Evolutionary conservation across 768 basidiomycete genomes (phyloP), one percentile per base, ranked within the genome.

Genomic region (Pleurotus eryngii): DNA sequence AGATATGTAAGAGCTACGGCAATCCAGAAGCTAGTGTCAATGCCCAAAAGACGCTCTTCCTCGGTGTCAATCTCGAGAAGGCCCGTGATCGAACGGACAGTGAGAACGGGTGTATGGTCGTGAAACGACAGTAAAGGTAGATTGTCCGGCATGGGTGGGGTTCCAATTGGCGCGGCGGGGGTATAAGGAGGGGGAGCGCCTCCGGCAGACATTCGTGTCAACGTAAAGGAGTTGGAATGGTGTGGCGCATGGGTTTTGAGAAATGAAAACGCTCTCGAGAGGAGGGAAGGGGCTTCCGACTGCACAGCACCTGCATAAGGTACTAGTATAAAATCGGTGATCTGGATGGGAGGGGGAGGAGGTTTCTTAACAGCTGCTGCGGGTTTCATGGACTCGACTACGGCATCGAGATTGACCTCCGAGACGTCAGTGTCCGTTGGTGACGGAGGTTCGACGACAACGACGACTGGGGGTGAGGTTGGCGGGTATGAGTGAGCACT

Each of bases 21-120:
- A 46, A 93, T 77, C 85, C 89, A 92, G 65, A 92, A 92, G 54
- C 84, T 84, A 24, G 81, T 80, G 48, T 90, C 87, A 26, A 93
- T 82, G 12, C 90, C 91, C 20, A 90, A 65, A 27, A 77, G 68
- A 15, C 73, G 68, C 53, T 83, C 83, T 58, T 87, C 80, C 3
- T 74, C 70, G 50, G 73, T 69, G 38, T 90, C 81, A 38, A 92
- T 69, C 65, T 88, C 87, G 39, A 92, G 70, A 35, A 83, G 54
- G 4, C 90, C 90, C 0, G 79, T 83, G 5, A 81, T 70, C 0
- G 84, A 81, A 2, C 77, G 71, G 15, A 86, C 76, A 1, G 82
- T 83, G 57, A 85, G 74, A 4, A 88, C 68, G 0, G 90, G 86
- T 2, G 90, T 92, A 37, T 73, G 82, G 65, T 92, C 90, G 56